Conservation (phyloP, 2,329 filamentous ascomycete genomes). For the Cladobotryum protrusum region DNA sequence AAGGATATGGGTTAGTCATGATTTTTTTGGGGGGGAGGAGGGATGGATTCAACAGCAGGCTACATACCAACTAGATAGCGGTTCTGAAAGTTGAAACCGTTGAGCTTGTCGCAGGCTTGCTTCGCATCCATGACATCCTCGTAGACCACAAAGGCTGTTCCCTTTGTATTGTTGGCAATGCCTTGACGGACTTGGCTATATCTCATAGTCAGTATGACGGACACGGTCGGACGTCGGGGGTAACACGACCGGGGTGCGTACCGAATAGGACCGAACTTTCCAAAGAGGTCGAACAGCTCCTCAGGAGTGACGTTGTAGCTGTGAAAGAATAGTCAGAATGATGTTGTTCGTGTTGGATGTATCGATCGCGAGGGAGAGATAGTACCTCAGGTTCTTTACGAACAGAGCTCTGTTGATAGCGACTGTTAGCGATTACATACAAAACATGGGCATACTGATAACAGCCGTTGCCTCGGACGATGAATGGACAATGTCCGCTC, state of each 20-base stretch:
- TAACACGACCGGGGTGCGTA: slow-evolving; percentile 40
- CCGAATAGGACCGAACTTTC: slow-evolving; percentile 94
- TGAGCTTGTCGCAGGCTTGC: slow-evolving; percentile 97
- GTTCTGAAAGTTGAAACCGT: slow-evolving; percentile 99
- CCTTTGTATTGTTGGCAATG: slow-evolving; percentile 95
- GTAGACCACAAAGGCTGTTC: slow-evolving; percentile 98
- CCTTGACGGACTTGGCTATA: slow-evolving; percentile 94
- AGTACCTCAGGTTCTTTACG: slow-evolving; percentile 97
- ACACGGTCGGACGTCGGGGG: slow-evolving; percentile 7
- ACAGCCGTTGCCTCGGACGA: slow-evolving; percentile 14
- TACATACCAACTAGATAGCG: slow-evolving; percentile 90
- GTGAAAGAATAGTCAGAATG: slow-evolving; percentile 36
- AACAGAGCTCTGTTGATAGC: slow-evolving; percentile 76
- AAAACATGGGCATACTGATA: too few relatives aligned
- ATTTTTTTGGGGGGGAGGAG: not conserved
- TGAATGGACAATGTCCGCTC: too few relatives aligned
- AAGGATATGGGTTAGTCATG: not conserved
- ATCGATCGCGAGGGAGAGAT: not conserved
- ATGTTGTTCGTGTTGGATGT: slow-evolving; percentile 7
- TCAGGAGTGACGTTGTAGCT: slow-evolving; percentile 99
- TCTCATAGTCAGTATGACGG: slow-evolving; percentile 5
- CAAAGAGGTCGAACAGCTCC: slow-evolving; percentile 97
- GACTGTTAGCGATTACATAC: slow-evolving; percentile 24
- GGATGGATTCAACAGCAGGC: not conserved
- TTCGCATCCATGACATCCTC: slow-evolving; percentile 99